A percentile compares a stretch with the other conserved stretches of the same genome.
phyloP scores from a whole-genome alignment of 2,329 filamentous ascomycete species.

The Apiospora pterosperma region DNA sequence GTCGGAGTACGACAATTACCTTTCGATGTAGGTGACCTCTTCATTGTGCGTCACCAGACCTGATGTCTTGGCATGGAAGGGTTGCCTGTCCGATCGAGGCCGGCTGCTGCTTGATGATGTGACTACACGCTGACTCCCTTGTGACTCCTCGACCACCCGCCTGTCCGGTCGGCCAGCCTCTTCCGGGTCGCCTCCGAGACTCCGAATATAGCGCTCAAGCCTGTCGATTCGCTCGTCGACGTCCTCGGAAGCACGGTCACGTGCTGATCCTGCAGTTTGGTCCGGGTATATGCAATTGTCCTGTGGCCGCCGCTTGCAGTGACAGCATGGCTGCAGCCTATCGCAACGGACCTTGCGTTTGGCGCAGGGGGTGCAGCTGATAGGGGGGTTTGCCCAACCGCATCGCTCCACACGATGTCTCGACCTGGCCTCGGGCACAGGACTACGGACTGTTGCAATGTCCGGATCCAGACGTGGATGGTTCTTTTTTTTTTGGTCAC shows the following conservation, averaged over 20 bases:
- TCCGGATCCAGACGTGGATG: not conserved
- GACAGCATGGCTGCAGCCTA: slow-evolving; percentile 4
- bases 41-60: not conserved
- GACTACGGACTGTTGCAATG: not conserved
- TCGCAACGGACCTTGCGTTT: slow-evolving; percentile 10
- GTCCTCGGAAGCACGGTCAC: not conserved
- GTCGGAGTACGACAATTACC: not conserved
- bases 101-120: not conserved
- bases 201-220: not conserved
- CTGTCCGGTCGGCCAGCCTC: not conserved
- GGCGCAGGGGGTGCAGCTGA: slow-evolving; percentile 6
- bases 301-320: slow-evolving; percentile 6
- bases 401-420: not conserved
- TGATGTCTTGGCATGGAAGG: not conserved
- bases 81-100: not conserved
- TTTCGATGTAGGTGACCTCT: not conserved
- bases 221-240: not conserved
- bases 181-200: not conserved
- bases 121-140: not conserved
- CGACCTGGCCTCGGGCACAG: not conserved
- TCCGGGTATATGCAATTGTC: slow-evolving; percentile 6
- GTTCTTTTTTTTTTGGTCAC: not conserved
- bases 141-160: not conserved
- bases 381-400: slow-evolving; percentile 2
- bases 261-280: not conserved